phyloP scores from a whole-genome alignment of 208 protist species.

The Trypanosoma lewisi region DNA sequence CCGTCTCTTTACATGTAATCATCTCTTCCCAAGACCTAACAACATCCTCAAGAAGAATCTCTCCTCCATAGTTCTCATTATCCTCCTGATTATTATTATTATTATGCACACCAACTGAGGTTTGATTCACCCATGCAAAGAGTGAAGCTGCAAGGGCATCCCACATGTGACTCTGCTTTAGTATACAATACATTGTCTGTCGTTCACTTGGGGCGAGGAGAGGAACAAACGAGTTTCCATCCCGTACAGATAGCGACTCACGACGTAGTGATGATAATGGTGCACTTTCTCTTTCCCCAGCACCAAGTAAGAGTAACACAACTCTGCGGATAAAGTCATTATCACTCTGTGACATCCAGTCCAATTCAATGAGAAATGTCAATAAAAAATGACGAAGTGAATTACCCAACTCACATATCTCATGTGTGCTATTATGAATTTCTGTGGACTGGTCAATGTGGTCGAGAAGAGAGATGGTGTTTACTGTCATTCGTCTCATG shows the following conservation, averaged over 20 bases:
- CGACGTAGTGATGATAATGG: background rate
- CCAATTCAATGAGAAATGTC: slow-evolving; percentile 21
- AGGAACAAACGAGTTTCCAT: slow-evolving; percentile 1
- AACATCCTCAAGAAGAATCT: slow-evolving; percentile 23
- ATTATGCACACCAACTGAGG: too few relatives aligned
- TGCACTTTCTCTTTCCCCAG: background rate
- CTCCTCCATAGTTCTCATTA: background rate
- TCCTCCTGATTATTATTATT: too few relatives aligned
- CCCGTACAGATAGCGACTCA: background rate
- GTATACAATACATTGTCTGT: slow-evolving; percentile 11
- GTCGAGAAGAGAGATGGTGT: slow-evolving; percentile 6
- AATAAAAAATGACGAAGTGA: slow-evolving; percentile 15
- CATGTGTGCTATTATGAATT: background rate
- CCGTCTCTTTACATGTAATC: background rate
- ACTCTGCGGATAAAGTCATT: slow-evolving; percentile 12
- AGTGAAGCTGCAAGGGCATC: background rate
- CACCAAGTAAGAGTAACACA: slow-evolving; percentile 19
- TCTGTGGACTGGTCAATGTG: background rate
- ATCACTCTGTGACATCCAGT: slow-evolving; percentile 13
- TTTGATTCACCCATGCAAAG: slow-evolving; percentile 27
- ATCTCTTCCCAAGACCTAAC: slow-evolving; percentile 3
- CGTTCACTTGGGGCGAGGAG: slow-evolving; percentile 1
- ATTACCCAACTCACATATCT: slow-evolving; percentile 10
- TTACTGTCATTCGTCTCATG: background rate
- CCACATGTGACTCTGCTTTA: slow-evolving; percentile 15